Conservation (phyloP, 2,329 filamentous ascomycete species). For the Acrocalymma vagum region DNA sequence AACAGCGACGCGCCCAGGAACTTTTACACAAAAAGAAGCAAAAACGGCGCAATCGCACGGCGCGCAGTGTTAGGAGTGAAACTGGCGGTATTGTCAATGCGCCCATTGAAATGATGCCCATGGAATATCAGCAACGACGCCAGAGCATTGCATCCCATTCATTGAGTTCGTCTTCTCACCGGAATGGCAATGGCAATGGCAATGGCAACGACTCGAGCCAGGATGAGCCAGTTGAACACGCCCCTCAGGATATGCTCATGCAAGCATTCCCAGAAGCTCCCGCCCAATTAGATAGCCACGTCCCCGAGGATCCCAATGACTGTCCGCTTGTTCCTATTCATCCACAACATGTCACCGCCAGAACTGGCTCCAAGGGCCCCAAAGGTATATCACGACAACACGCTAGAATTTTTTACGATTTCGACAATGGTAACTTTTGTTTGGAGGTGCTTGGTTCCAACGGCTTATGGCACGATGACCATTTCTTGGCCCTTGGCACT, state of each 20-base stretch:
- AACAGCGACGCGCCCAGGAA: slow-evolving; percentile 32
- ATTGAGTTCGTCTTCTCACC: slow-evolving; percentile 58
- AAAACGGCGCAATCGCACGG: slow-evolving; percentile 61
- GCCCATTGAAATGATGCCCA: slow-evolving; percentile 40
- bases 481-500: slow-evolving; percentile 26
- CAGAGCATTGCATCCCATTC: slow-evolving; percentile 56
- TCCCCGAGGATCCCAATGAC: slow-evolving; percentile 66
- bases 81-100: slow-evolving; percentile 70
- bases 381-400: slow-evolving; percentile 79
- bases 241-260: slow-evolving; percentile 45
- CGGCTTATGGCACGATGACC: slow-evolving; percentile 63
- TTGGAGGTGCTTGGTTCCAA: slow-evolving; percentile 70
- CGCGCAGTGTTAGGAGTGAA: slow-evolving; percentile 70
- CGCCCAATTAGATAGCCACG: slow-evolving; percentile 65
- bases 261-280: slow-evolving; percentile 44
- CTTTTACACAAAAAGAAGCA: slow-evolving; percentile 50
- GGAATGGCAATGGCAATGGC: too few species aligned
- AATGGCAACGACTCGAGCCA: slow-evolving; percentile 35
- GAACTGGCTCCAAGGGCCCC: slow-evolving; percentile 66
- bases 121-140: slow-evolving; percentile 44
- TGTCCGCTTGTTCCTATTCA: slow-evolving; percentile 77
- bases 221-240: slow-evolving; percentile 38
- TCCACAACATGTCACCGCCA: slow-evolving; percentile 57
- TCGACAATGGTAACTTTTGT: slow-evolving; percentile 69
- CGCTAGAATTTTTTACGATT: slow-evolving; percentile 75